Evolutionary conservation across 768 basidiomycete species (phyloP).

Genomic region (Hygrocybe coccinea): DNA sequence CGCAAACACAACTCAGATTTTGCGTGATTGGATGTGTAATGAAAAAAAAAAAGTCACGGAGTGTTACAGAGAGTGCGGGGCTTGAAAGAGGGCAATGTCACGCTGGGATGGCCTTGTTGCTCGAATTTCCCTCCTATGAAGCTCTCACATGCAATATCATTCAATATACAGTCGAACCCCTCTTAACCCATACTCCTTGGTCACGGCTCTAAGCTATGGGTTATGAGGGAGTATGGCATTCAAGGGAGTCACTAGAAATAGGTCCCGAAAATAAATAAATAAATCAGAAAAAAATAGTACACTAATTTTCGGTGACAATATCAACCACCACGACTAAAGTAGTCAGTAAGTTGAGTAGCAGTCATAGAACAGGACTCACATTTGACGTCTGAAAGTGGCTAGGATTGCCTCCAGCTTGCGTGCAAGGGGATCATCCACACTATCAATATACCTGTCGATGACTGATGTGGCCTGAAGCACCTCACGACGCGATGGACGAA

Average conservation of each 20-base stretch:
- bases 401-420: slow-evolving; percentile 9
- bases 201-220: neutral
- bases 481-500: slow-evolving; percentile 5
- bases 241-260: neutral
- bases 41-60: neutral
- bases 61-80: neutral
- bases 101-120: too few species aligned
- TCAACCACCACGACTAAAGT: slow-evolving; percentile 4
- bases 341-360: slow-evolving; percentile 6
- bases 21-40: slow-evolving; percentile 11
- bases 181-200: too few species aligned
- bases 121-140: too few species aligned
- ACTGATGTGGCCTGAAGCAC: slow-evolving; percentile 6
- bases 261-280: too few species aligned
- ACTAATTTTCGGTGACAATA: neutral
- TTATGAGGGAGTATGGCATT: neutral
- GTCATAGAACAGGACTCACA: slow-evolving; percentile 3
- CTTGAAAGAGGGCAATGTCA: too few species aligned
- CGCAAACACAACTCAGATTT: too few species aligned
- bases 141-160: too few species aligned
- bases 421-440: too few species aligned
- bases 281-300: too few species aligned
- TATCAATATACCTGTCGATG: slow-evolving; percentile 6
- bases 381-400: slow-evolving; percentile 8
- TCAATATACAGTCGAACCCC: too few species aligned